Percentiles rank a stretch among this genome's conserved stretches.
Conservation (phyloP, 192 early-diverging fungal genomes). For the Chytriomyces sp. region DNA sequence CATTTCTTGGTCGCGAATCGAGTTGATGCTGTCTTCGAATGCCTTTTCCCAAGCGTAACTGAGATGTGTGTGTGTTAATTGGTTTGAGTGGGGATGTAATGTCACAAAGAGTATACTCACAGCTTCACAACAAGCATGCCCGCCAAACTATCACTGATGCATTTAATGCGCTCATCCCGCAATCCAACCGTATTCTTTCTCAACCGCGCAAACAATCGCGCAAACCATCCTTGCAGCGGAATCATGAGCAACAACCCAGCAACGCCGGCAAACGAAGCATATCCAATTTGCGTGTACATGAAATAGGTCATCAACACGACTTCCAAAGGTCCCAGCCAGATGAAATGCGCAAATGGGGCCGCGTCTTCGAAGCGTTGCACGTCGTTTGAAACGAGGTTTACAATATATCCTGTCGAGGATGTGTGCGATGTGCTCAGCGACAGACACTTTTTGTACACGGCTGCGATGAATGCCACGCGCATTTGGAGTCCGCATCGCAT, state of each 20-base stretch:
- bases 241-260: constrained; percentile 44
- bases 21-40: constrained; percentile 46
- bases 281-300: constrained; percentile 51
- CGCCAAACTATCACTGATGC: constrained; percentile 48
- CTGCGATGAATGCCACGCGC: constrained; percentile 50
- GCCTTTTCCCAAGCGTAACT: constrained; percentile 59
- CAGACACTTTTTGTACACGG: constrained; percentile 55
- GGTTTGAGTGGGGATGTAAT: too few species aligned
- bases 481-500: constrained; percentile 56
- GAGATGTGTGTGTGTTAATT: too few species aligned
- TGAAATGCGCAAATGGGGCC: constrained; percentile 48
- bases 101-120: too few species aligned
- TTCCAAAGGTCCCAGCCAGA: constrained; percentile 56
- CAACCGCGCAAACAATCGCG: constrained; percentile 35
- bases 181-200: constrained; percentile 35
- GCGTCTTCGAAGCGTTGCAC: constrained; percentile 60
- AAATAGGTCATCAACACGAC: constrained; percentile 47
- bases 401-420: constrained; percentile 50
- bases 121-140: constrained; percentile 60
- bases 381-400: constrained; percentile 57
- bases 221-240: constrained; percentile 54
- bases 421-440: constrained; percentile 49
- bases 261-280: constrained; percentile 46
- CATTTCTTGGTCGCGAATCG: constrained; percentile 43
- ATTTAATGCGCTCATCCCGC: constrained; percentile 56